Evolutionary conservation across 305 asterid genomes (phyloP).

Genomic region (Solanum hybrid): DNA sequence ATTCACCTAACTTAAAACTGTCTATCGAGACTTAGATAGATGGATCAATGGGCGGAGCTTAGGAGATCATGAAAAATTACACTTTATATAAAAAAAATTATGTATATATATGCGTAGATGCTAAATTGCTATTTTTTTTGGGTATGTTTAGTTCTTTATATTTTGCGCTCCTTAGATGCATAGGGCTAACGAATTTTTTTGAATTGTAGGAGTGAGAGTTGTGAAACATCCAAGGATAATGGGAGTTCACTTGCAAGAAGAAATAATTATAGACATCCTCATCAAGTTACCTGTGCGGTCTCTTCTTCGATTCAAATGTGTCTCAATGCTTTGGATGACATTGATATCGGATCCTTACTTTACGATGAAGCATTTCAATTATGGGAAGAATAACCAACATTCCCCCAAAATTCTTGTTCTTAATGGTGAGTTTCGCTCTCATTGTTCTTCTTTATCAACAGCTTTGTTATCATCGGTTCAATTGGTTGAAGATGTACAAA

Average conservation of each 20-base stretch:
- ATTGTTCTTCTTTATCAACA: background rate
- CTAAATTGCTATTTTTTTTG: too few species aligned
- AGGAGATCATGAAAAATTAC: too few species aligned
- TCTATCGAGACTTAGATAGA: background rate
- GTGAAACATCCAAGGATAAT: background rate
- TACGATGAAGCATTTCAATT: background rate
- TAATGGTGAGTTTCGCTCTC: background rate
- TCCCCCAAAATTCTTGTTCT: background rate
- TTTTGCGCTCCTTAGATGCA: background rate
- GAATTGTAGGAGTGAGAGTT: background rate
- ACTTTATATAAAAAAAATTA: too few species aligned
- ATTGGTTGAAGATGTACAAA: background rate
- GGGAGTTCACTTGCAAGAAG: background rate
- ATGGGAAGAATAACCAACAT: background rate
- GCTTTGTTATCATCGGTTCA: background rate
- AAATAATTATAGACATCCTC: background rate
- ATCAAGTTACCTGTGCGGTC: background rate
- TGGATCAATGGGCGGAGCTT: background rate
- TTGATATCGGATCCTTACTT: background rate
- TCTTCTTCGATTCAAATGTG: background rate
- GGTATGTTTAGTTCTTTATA: background rate
- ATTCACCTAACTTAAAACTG: background rate
- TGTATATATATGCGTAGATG: too few species aligned
- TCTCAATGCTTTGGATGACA: background rate
- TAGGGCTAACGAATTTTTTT: background rate